Evolutionary conservation across 495 filamentous ascomycete species (phyloP).

Genomic region (Tuber umbilicatum): DNA sequence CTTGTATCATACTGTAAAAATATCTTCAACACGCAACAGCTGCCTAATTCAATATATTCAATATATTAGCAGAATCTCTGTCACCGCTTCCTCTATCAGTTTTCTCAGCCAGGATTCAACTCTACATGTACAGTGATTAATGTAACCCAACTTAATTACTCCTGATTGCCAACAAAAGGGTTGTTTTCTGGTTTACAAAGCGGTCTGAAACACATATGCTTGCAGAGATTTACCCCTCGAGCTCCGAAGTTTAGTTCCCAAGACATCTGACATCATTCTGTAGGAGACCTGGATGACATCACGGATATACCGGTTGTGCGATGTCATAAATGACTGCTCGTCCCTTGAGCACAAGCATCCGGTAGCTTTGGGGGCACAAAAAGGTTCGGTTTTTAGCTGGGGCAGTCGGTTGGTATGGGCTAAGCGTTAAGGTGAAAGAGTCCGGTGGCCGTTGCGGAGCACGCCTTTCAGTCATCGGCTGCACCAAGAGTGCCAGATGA

Average conservation of each 20-base stretch:
- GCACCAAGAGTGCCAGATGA: too few relatives aligned
- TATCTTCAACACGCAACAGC: too few relatives aligned
- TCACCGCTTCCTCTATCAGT: neutral
- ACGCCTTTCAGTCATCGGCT: too few relatives aligned
- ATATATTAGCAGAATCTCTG: neutral
- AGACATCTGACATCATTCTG: neutral
- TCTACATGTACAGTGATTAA: too few relatives aligned
- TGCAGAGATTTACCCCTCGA: neutral
- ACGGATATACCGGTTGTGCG: neutral
- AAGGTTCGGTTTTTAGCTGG: neutral
- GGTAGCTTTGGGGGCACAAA: too few relatives aligned
- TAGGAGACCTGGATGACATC: neutral
- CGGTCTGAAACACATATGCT: neutral
- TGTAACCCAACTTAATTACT: neutral
- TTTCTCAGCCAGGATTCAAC: neutral
- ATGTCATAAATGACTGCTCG: neutral
- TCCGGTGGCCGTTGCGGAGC: neutral
- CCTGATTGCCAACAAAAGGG: neutral
- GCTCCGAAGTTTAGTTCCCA: neutral
- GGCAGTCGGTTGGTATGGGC: neutral
- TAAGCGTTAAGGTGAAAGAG: neutral
- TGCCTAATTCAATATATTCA: too few relatives aligned
- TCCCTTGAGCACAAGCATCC: neutral
- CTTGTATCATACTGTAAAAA: neutral
- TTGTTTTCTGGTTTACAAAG: neutral